A percentile compares a stretch with the other conserved stretches of the same genome.
phyloP scores from a whole-genome alignment of 2,329 filamentous ascomycete species.

The Incumbomyces lentus region DNA sequence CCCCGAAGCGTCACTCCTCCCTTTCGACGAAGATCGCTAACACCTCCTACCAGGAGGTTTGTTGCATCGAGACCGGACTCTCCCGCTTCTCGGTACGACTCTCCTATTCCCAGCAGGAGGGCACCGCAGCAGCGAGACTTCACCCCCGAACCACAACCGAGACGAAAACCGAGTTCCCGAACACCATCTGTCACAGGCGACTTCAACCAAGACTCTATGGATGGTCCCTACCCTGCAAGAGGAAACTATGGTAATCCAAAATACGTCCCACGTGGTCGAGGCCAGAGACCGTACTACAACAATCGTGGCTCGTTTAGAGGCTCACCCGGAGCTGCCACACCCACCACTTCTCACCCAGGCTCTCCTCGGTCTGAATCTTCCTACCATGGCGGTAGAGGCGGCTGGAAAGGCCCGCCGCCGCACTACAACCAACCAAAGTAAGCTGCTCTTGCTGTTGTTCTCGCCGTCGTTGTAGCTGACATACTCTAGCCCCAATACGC shows the following conservation, averaged over 20 bases:
- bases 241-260: constrained; percentile 27
- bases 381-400: constrained; percentile 43
- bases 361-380: constrained; percentile 55
- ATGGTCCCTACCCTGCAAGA: constrained; percentile 25
- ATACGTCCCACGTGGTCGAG: constrained; percentile 26
- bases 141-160: constrained; percentile 1
- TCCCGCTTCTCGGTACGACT: constrained; percentile 10
- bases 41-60: constrained; percentile 8
- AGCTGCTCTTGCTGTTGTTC: constrained; percentile 20
- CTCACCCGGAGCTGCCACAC: constrained; percentile 49
- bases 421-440: constrained; percentile 43
- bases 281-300: constrained; percentile 31
- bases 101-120: constrained; percentile 7
- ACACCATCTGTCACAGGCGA: constrained; percentile 23
- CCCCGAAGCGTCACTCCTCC: constrained; percentile 5
- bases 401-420: constrained; percentile 36
- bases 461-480: constrained; percentile 20
- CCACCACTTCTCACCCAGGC: constrained; percentile 46
- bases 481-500: constrained; percentile 38
- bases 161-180: constrained; percentile 8
- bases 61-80: constrained; percentile 6
- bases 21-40: constrained; percentile 5
- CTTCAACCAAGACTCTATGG: constrained; percentile 22
- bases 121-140: not conserved
- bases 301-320: constrained; percentile 40